Evolutionary conservation across 371 early-diverging fungal genomes (phyloP).

Genomic region (Smittium mucronatum): DNA sequence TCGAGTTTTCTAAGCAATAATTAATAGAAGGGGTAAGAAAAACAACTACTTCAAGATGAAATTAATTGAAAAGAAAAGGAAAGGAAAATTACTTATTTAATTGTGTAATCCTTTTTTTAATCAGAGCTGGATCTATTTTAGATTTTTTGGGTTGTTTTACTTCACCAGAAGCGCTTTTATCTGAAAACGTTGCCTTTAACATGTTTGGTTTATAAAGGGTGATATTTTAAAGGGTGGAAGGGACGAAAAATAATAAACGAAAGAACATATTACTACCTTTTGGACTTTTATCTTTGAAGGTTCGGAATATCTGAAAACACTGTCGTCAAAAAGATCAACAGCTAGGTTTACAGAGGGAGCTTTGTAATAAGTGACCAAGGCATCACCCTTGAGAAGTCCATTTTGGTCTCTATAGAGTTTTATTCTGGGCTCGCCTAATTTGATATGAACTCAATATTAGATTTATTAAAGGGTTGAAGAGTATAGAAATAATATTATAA

Average conservation of each 20-base stretch:
- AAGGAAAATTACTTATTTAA: slow-evolving; percentile 47
- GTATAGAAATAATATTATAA: no score
- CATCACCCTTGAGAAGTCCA: slow-evolving; percentile 73
- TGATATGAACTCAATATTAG: background rate
- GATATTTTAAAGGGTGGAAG: no score
- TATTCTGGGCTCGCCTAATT: slow-evolving; percentile 64
- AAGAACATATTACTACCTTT: no score
- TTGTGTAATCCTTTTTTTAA: slow-evolving; percentile 56
- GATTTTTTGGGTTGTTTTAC: slow-evolving; percentile 24
- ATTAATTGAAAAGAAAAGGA: no score
- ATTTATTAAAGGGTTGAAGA: no score
- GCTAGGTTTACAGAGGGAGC: slow-evolving; percentile 79
- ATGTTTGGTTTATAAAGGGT: no score
- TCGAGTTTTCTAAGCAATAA: slow-evolving; percentile 57
- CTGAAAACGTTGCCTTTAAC: slow-evolving; percentile 58
- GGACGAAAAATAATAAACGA: no score
- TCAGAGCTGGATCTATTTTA: slow-evolving; percentile 42
- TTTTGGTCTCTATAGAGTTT: slow-evolving; percentile 69
- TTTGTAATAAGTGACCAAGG: slow-evolving; percentile 75
- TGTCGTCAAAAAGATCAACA: slow-evolving; percentile 70
- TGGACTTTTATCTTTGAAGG: slow-evolving; percentile 52
- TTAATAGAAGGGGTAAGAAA: slow-evolving; percentile 11
- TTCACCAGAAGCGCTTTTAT: slow-evolving; percentile 29
- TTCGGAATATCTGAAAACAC: slow-evolving; percentile 54
- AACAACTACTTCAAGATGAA: background rate